Base-by-base conservation (phyloP, 805 yeast genomes). In the Nakazawaea molendinolei region DNA sequence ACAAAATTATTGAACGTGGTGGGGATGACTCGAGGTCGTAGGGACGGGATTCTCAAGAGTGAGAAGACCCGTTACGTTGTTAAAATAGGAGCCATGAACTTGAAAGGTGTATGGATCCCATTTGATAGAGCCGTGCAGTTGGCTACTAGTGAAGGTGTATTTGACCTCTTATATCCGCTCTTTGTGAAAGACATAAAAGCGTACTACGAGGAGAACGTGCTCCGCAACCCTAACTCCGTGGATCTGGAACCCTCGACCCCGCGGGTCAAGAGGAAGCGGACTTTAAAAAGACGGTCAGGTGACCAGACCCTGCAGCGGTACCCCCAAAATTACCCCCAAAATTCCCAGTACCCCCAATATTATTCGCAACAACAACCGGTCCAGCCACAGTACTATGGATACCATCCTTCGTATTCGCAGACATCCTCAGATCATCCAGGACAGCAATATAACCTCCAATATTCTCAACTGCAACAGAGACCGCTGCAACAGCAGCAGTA, bases 51-150 rank as follows among this genome's bases (percentile, higher is more conserved):
- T 43, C 65, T 84, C 44, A 84, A 84, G 60, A 74, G 79, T 40
- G 92, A 83, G 53, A 78, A 79, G 49, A 69, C 75, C 29, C 67
- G 92, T 28, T 85, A 81, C 51, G 94, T 84, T 17, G 90, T 84
- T 29, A 84, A 84, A 58, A 79, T 82, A 42, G 95, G 95, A 4
- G 78, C 87, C 10, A 83, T 84, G 89, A 89, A 84, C 56, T 63
- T 84, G 48, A 84, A 84, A 60, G 95, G 95, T 25, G 94, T 84
- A 31, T 84, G 95, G 95, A 82, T 84, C 41, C 94, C 95, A 2
- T 82, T 81, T 52, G 90, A 83, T 44, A 65, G 92, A 34, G 95
- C 94, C 2, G 63, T 77, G 31, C 80, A 81, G 23, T 79, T 83
- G 75, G 94, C 95, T 13, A 81, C 80, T 56, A 66, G 79, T 44